Evolutionary conservation across 768 basidiomycete species (phyloP), one percentile per base, ranked within the genome.

Genomic region (Dioszegia hungarica): DNA sequence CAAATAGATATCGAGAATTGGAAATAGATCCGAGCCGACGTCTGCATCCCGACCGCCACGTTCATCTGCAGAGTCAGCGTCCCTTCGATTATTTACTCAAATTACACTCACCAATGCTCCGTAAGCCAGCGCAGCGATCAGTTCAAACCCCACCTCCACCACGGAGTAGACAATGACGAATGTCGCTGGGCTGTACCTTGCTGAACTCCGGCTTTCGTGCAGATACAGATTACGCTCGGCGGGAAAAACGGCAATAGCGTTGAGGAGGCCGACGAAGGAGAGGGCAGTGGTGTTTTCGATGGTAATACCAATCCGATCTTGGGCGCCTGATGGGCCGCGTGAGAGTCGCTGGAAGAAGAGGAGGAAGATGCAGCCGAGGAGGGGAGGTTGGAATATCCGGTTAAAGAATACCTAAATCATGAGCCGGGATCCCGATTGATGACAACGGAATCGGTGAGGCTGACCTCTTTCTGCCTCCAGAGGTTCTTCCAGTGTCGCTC

Each of bases 151-250:
- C 2, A 77, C 53, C 51, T 79, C 79, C 8, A 78, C 73, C 1
- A 76, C 25, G 0, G 77, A 77, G 57, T 76, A 79, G 8, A 72
- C 67, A 22, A 73, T 46, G 22, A 79, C 44, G 48, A 82, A 80
- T 0, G 80, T 77, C 5, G 75, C 66, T 1, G 75, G 63, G 0
- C 75, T 77, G 56, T 82, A 80, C 4, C 74, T 64, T 0, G 79
- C 80, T 14, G 74, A 75, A 20, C 74, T 76, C 17, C 68, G 64
- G 46, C 72, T 77, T 60, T 81, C 81, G 64, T 81, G 77, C 54
- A 78, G 73, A 63, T 79, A 81, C 4, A 80, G 59, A 25, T 78
- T 73, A 44, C 76, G 73, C 46, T 82, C 81, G 20, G 69, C 68
- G 0, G 80, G 80, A 63, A 77, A 82, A 57, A 80, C 73, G 6